Evolutionary conservation across 2,329 filamentous ascomycete genomes (phyloP), one percentile per base, ranked within the genome.

Genomic region (Penicillium sp.): DNA sequence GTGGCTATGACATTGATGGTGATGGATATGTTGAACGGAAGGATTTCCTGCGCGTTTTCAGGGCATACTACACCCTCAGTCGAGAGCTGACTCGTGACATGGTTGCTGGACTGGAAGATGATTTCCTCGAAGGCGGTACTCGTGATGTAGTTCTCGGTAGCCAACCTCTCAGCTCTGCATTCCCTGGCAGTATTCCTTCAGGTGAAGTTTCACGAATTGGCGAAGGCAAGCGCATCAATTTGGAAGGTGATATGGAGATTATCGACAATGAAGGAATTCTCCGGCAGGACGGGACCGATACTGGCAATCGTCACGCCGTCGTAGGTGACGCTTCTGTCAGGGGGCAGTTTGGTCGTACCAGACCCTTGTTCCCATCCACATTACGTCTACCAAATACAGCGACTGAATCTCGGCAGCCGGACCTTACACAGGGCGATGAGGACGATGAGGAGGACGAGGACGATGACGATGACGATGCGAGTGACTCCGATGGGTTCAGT

Each of bases 21-120:
- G 93, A 98, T 76, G 93, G 93, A 11, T 96, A 85, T 67, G 89
- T 98, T 45, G 88, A 89, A 69, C 85, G 95, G 16, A 89, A 89
- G 68, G 94, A 99, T 74, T 96, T 97, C 69, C 78, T 98, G 35
- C 88, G 93, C 58, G 90, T 99, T 78, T 97, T 98, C 76, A 85
- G 92, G 46, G 94, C 94, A 0, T 97, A 96, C 75, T 98, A 96
- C 75, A 88, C 91, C 2, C 85, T 97, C 8, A 95, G 93, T 73
- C 92, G 93, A 72, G 91, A 97, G 73, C 88, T 97, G 77, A 93
- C 95, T 62, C 87, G 87, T 61, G 94, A 98, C 66, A 90, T 93
- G 62, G 82, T 94, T 6, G 88, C 91, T 59, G 88, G 87, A 1
- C 83, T 93, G 64, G 90, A 93, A 69, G 90, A 93, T 63, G 90